Evolutionary conservation across 768 basidiomycete genomes (phyloP), one percentile per base, ranked within the genome.

Genomic region (Phanerochaete sordida): DNA sequence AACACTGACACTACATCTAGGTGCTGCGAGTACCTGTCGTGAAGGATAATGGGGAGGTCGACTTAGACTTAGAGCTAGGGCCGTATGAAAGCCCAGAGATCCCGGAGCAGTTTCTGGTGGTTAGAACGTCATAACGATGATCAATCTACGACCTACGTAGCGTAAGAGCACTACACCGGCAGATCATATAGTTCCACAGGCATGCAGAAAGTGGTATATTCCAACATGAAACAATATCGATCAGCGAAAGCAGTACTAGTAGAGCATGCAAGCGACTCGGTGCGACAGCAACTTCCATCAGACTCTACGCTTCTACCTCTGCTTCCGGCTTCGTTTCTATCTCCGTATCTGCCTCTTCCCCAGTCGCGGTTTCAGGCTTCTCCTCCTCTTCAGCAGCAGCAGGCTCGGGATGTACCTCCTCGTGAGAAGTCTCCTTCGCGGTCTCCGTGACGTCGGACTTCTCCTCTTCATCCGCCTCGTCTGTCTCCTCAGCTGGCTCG

Each of bases 61-160:
- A 65, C 15, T 68, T 72, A 23, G 72, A 74, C 55, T 76, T 75
- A 9, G 72, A 59, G 1, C 72, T 89, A 8, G 74, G 71, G 1
- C 76, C 79, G 0, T 89, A 86, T 62, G 87, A 89, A 64, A 81
- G 75, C 59, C 83, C 83, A 8, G 86, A 85, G 60, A 74, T 91
- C 21, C 89, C 89, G 21, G 89, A 91, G 63, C 82, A 82, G 53
- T 90, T 91, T 64, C 77, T 87, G 50, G 87, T 90, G 33, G 79
- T 88, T 16, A 76, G 84, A 50, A 81, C 79, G 13, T 24, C 8
- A 11, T 43, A 11, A 11, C 39, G 39, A 43, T 6, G 19, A 43
- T 11, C 8, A 19, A 43, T n/a, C n/a, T n/a, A n/a, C n/a, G n/a
- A n/a, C n/a, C n/a, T n/a, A n/a, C n/a, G n/a, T n/a, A n/a, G n/a